A percentile compares a stretch with the other conserved stretches of the same genome.
Evolutionary conservation across 129 eudicot genomes (phyloP).

Genomic region (Smallanthus sonchifolius): DNA sequence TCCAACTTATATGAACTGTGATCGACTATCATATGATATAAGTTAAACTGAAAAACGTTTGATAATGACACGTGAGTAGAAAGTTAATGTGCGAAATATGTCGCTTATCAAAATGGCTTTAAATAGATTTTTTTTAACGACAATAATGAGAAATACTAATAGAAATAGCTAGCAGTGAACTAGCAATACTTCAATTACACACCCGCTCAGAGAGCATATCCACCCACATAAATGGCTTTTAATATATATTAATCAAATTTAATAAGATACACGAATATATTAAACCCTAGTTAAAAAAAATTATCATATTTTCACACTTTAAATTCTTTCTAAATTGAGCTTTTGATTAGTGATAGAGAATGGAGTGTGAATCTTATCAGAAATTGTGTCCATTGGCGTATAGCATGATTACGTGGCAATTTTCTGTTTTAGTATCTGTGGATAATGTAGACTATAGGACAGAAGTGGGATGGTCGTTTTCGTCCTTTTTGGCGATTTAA

Average conservation of each 20-base stretch:
- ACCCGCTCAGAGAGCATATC: too few species aligned
- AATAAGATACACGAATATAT: not conserved
- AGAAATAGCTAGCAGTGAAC: too few species aligned
- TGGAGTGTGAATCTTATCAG: constrained; percentile 40
- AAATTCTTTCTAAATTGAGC: not conserved
- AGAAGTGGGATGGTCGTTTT: constrained; percentile 37
- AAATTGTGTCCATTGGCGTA: constrained; percentile 32
- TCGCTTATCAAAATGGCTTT: too few species aligned
- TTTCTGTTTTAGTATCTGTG: constrained; percentile 3
- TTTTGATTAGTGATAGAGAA: constrained; percentile 10
- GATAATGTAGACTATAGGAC: constrained; percentile 30
- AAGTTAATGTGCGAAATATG: too few species aligned
- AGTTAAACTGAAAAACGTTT: too few species aligned
- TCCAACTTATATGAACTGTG: too few species aligned
- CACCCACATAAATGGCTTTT: too few species aligned
- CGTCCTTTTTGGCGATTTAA: constrained; percentile 3
- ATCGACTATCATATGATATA: too few species aligned
- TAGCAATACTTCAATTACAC: too few species aligned
- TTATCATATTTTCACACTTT: not conserved
- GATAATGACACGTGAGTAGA: too few species aligned
- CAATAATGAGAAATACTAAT: too few species aligned
- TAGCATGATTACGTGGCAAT: constrained; percentile 27
- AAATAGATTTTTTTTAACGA: too few species aligned
- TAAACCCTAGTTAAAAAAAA: not conserved
- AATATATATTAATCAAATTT: not conserved